A percentile compares a stretch with the other conserved stretches of the same genome.
phyloP scores from a whole-genome alignment of 352 stramenopile species.

The Thalassiosira allenii region DNA sequence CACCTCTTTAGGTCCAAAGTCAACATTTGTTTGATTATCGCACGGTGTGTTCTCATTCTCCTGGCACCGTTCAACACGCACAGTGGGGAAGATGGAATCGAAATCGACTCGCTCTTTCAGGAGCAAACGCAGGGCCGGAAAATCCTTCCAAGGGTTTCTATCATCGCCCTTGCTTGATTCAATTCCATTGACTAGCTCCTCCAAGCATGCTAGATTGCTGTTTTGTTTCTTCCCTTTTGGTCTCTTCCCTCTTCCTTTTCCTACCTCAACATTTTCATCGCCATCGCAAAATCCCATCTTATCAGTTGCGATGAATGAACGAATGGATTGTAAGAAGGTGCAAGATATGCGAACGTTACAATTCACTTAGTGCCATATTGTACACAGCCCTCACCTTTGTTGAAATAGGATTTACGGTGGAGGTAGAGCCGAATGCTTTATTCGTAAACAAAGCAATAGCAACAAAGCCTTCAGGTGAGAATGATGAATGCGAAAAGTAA shows the following conservation, averaged over 20 bases:
- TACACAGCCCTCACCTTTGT: slow-evolving; percentile 71
- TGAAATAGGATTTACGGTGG: slow-evolving; percentile 79
- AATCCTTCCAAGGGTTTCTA: slow-evolving; percentile 77
- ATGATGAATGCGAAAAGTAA: slow-evolving; percentile 15
- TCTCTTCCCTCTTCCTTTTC: background rate
- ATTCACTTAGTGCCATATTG: no score
- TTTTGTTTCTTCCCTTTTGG: slow-evolving; percentile 35
- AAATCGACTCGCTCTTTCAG: slow-evolving; percentile 80
- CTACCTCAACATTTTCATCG: slow-evolving; percentile 25
- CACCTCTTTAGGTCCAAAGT: slow-evolving; percentile 70
- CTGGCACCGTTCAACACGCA: slow-evolving; percentile 64
- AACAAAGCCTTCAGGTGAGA: no score
- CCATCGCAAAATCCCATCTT: slow-evolving; percentile 61
- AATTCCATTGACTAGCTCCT: slow-evolving; percentile 79
- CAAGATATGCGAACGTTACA: no score
- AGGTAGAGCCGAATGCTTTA: slow-evolving; percentile 83
- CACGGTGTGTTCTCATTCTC: slow-evolving; percentile 66
- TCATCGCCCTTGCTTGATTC: slow-evolving; percentile 49
- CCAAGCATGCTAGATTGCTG: slow-evolving; percentile 69
- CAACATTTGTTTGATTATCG: slow-evolving; percentile 42
- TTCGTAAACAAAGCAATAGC: no score
- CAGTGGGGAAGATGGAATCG: slow-evolving; percentile 73
- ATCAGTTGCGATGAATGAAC: no score
- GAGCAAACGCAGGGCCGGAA: slow-evolving; percentile 70
- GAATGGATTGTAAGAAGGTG: no score